Evolutionary conservation across 768 basidiomycete species (phyloP).

Genomic region (Tulasnella sp.): DNA sequence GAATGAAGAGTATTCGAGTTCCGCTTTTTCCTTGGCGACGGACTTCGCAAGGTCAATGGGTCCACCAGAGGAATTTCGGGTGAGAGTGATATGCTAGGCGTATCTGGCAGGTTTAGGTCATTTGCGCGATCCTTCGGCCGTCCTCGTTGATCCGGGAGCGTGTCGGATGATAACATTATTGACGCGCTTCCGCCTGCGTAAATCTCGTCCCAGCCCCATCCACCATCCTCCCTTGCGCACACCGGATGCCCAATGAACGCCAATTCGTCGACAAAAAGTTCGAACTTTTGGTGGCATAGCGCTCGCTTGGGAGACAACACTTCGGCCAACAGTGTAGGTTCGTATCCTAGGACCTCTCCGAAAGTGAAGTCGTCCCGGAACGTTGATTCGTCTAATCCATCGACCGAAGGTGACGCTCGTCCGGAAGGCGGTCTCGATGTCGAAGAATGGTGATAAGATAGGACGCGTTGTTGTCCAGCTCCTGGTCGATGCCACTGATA

Average conservation of each 20-base stretch:
- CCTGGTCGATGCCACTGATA: conserved; percentile 63
- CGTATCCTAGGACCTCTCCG: conserved; percentile 65
- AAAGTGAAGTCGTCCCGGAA: conserved; percentile 35
- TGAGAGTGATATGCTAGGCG: conserved; percentile 2
- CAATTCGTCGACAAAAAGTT: conserved; percentile 85
- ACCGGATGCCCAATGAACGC: conserved; percentile 95
- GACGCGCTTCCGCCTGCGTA: conserved; percentile 33
- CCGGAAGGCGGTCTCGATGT: conserved; percentile 49
- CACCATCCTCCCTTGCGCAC: conserved; percentile 65
- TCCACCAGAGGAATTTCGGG: conserved; percentile 15
- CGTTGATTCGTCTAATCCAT: conserved; percentile 40
- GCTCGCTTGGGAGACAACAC: conserved; percentile 71
- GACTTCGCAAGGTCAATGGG: background rate
- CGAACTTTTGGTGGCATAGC: conserved; percentile 92
- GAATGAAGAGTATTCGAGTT: conserved; percentile 51
- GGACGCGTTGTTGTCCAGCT: conserved; percentile 46
- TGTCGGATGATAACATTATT: conserved; percentile 29
- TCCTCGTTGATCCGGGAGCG: conserved; percentile 26
- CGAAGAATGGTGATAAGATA: conserved; percentile 41
- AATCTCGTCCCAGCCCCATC: conserved; percentile 54
- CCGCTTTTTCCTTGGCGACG: conserved; percentile 23
- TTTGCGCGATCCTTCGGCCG: conserved; percentile 19
- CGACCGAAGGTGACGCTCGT: conserved; percentile 51
- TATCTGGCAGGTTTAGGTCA: background rate
- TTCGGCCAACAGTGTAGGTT: conserved; percentile 73